Evolutionary conservation across 352 stramenopile genomes (phyloP).

Genomic region (Globisporangium heterothallicum): DNA sequence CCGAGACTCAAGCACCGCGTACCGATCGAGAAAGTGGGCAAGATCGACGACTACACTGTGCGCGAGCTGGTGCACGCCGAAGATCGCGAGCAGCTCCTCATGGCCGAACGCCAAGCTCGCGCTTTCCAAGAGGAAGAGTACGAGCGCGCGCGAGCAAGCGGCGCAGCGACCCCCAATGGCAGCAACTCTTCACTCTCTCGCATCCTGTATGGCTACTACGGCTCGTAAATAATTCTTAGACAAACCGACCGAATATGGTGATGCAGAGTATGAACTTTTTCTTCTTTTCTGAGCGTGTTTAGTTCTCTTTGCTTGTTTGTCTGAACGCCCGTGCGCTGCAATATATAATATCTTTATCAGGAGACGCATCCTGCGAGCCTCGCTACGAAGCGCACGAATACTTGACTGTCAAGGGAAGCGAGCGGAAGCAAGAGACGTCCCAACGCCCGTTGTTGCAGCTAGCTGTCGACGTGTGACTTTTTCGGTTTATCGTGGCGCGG

Average conservation of each 20-base stretch:
- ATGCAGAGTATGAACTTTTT: no score
- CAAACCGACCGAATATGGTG: no score
- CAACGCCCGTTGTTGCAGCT: neutral
- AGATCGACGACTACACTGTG: slow-evolving; percentile 82
- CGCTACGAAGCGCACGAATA: neutral
- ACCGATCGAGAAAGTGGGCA: slow-evolving; percentile 64
- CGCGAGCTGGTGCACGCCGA: slow-evolving; percentile 71
- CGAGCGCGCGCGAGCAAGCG: slow-evolving; percentile 23
- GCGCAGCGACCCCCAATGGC: slow-evolving; percentile 20
- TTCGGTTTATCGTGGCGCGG: slow-evolving; percentile 2
- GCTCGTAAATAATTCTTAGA: neutral
- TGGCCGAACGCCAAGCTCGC: slow-evolving; percentile 56
- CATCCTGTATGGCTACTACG: slow-evolving; percentile 9
- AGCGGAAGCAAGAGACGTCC: neutral
- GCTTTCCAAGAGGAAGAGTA: slow-evolving; percentile 67
- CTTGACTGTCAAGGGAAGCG: neutral
- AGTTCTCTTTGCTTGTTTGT: no score
- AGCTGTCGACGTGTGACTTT: neutral
- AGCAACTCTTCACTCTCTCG: slow-evolving; percentile 14
- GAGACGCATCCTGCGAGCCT: neutral
- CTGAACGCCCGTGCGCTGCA: neutral
- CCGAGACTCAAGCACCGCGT: slow-evolving; percentile 80
- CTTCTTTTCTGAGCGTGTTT: no score
- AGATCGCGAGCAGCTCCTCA: slow-evolving; percentile 66
- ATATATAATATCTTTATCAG: neutral